Base-by-base conservation (phyloP, 2,329 filamentous ascomycete genomes). In the Stagonosporopsis cucurbitacearum region DNA sequence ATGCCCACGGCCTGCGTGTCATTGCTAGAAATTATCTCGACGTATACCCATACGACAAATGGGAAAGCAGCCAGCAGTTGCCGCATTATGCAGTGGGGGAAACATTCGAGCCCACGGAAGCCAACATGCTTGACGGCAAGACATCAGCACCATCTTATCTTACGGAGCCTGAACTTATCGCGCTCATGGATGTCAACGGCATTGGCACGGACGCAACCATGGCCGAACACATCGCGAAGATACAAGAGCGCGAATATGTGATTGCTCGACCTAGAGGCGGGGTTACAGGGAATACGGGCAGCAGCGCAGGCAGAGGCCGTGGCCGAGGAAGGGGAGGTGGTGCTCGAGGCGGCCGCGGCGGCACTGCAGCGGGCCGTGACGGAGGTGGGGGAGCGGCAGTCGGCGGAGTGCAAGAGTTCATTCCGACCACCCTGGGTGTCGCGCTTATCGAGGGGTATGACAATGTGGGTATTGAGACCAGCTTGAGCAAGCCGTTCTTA, bases 161-260 rank as follows among this genome's bases (percentile, higher is more conserved):
- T 26, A 98, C 95, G 0, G 95, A 99, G 73, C 93, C 95, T 0
- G 95, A 99, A 72, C 82, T 99, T 23, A 96, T 99, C 71, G 90
- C 89, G 3, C 84, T 99, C 11, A 99, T 99, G 95, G 95, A 99
- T 78, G 93, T 92, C 40, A 99, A 99, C 72, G 95, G 95, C 2
- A 99, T 99, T 62, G 95, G 95, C 12, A 99, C 95, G 9, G 95
- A 99, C 78, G 95, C 95, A 6, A 99, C 95, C 1, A 99, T 99
- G 95, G 95, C 95, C 0, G 95, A 99, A 68, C 95, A 99, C 72
- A 99, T 99, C 68, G 87, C 91, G 56, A 99, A 94, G 76, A 96
- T 99, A 67, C 92, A 98, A 75, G 86, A 93, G 55, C 83, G 95
- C 57, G 84, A 93, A 65, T 99, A 99, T 69, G 94, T 92, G 45